A percentile compares a stretch with the other conserved stretches of the same genome.
These are phyloP conservation scores for Mycotypha africana DNA, from an alignment of 371 early-diverging fungal genomes.

Conservation along the genomic window DNA sequence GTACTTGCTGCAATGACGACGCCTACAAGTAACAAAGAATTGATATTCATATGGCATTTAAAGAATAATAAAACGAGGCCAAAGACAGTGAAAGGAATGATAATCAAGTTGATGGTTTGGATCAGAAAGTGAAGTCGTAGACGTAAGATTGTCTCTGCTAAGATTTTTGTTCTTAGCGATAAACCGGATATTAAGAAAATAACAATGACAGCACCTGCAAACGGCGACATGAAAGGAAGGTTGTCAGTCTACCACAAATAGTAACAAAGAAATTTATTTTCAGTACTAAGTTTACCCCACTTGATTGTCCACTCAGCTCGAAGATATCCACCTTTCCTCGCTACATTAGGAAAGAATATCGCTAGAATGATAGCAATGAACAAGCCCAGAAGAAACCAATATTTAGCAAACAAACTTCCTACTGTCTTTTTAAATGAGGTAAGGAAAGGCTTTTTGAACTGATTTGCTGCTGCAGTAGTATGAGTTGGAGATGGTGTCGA, in stretches of 20 bases:
- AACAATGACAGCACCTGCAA: constrained; percentile 55
- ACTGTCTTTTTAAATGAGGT: constrained; percentile 4
- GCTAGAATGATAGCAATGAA: constrained; percentile 51
- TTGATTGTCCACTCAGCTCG: constrained; percentile 57
- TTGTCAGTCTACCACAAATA: too few species aligned
- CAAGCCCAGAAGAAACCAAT: constrained; percentile 49
- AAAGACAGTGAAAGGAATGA: constrained; percentile 64
- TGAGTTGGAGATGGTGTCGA: not conserved
- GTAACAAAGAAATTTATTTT: constrained; percentile 17
- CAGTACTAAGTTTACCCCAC: constrained; percentile 40
- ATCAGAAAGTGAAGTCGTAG: constrained; percentile 61
- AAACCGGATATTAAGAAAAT: constrained; percentile 74
- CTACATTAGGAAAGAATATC: constrained; percentile 49
- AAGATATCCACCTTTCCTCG: constrained; percentile 53
- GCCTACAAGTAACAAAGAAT: constrained; percentile 57
- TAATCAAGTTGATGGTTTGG: constrained; percentile 56
- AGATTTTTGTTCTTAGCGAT: constrained; percentile 59
- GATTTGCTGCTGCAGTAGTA: constrained; percentile 7
- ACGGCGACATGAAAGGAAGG: constrained; percentile 1
- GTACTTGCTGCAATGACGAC: constrained; percentile 65
- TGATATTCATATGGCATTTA: constrained; percentile 38
- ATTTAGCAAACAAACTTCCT: constrained; percentile 16
- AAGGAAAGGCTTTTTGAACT: constrained; percentile 26
- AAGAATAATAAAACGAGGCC: constrained; percentile 54
- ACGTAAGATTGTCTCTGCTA: constrained; percentile 54